phyloP scores from a whole-genome alignment of 106 monocot species.

The Allium sativum region DNA sequence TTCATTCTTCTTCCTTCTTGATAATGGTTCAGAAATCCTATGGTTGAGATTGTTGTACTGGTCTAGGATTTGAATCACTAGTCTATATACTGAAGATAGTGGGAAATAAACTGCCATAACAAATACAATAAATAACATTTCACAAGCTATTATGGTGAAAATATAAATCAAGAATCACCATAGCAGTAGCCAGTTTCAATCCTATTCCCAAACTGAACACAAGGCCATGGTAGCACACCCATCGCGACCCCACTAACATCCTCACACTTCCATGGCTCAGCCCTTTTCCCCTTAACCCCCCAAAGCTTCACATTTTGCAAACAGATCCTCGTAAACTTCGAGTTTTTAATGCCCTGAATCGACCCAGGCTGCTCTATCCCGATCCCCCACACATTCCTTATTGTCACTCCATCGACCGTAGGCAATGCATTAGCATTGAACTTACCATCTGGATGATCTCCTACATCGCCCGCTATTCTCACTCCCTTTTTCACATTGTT shows the following conservation, averaged over 20 bases:
- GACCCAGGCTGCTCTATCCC: constrained; percentile 34
- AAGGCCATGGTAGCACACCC: constrained; percentile 43
- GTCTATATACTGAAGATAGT: no score
- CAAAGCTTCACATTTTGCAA: constrained; percentile 45
- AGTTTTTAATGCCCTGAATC: constrained; percentile 38
- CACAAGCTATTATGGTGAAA: no score
- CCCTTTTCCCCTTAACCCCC: neutral
- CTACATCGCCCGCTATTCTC: constrained; percentile 47
- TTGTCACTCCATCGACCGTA: constrained; percentile 32
- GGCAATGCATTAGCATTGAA: constrained; percentile 36
- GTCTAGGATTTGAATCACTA: no score
- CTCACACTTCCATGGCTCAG: constrained; percentile 27
- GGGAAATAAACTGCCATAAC: no score
- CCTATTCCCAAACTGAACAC: constrained; percentile 28
- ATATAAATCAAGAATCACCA: neutral
- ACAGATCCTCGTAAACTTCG: constrained; percentile 49
- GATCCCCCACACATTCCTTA: constrained; percentile 58
- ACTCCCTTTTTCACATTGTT: constrained; percentile 38
- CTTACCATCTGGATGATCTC: constrained; percentile 50
- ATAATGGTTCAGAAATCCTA: no score
- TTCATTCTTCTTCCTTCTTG: no score
- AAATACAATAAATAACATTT: no score
- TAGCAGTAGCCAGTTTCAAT: neutral
- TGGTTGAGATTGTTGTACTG: no score
- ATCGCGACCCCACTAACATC: constrained; percentile 42